Conservation (phyloP, 2,329 filamentous ascomycete species). For the Ascochyta lentis region DNA sequence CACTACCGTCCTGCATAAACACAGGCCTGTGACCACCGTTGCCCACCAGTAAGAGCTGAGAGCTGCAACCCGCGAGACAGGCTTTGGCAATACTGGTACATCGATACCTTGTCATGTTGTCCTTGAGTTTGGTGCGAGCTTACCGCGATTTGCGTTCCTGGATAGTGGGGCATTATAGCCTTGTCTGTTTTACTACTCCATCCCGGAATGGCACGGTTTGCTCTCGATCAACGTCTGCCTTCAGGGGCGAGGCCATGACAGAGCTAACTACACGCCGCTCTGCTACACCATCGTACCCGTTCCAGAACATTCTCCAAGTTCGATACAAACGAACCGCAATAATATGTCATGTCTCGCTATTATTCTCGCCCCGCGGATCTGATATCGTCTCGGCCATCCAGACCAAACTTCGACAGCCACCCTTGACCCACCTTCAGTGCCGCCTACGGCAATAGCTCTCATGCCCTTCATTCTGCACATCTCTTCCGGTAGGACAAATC, state of each 20-base stretch:
- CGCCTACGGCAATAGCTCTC: not conserved
- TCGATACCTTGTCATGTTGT: conserved; percentile 3
- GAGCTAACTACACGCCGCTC: not conserved
- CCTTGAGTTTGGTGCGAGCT: not conserved
- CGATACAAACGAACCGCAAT: not conserved
- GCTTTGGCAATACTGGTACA: not conserved
- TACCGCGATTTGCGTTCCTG: conserved; percentile 6
- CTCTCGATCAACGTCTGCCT: not conserved
- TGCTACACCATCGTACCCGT: not conserved
- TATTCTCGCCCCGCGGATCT: not conserved
- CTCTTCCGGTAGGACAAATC: not conserved
- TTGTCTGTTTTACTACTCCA: not conserved
- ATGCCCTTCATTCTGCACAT: not conserved
- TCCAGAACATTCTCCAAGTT: not conserved
- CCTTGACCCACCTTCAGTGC: not conserved
- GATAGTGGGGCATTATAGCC: conserved; percentile 2
- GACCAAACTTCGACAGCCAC: not conserved
- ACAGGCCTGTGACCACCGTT: not conserved
- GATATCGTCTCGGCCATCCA: not conserved
- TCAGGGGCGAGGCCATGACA: not conserved
- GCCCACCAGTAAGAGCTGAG: not conserved
- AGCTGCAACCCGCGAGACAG: not conserved
- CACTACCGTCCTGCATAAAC: not conserved
- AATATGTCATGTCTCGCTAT: not conserved
- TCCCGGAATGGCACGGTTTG: not conserved